Conservation (phyloP, 2,329 filamentous ascomycete species). For the Gaeumannomyces tritici region DNA sequence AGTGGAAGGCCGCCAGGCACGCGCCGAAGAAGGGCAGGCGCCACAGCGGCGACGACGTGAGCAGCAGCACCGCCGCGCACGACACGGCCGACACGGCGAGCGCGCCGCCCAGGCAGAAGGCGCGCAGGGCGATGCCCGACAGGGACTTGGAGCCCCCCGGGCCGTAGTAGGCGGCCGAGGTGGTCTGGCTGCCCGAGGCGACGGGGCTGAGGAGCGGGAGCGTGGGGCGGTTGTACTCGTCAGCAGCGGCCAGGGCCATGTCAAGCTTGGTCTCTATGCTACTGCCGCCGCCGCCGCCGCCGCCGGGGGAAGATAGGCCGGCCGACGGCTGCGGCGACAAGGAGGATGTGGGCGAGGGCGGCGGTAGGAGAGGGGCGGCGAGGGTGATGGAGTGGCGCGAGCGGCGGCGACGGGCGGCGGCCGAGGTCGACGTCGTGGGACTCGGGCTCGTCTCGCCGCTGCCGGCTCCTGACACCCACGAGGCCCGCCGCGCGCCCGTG, state of each 20-base stretch:
- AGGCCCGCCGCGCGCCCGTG: constrained; percentile 35
- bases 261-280: not conserved
- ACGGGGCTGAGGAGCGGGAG: constrained; percentile 18
- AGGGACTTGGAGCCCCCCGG: constrained; percentile 45
- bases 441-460: not conserved
- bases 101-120: constrained; percentile 40
- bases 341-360: not conserved
- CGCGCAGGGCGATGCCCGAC: constrained; percentile 47
- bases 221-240: constrained; percentile 7
- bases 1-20: constrained; percentile 75
- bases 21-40: constrained; percentile 57
- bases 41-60: constrained; percentile 42
- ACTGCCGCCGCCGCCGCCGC: not conserved
- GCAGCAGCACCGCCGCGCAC: constrained; percentile 21
- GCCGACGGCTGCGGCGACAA: not conserved
- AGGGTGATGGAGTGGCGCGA: constrained; percentile 1
- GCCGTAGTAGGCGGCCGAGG: constrained; percentile 20
- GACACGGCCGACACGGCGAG: constrained; percentile 23
- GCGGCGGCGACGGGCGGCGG: constrained; percentile 1
- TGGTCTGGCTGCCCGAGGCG: constrained; percentile 6
- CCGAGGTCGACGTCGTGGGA: not conserved
- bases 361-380: not conserved
- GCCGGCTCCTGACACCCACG: not conserved
- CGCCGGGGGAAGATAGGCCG: not conserved
- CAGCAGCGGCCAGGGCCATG: constrained; percentile 6